These are phyloP conservation scores for Phycomyces blakesleeanus DNA, from an alignment of 192 early-diverging fungal species.

Conservation along the genomic window DNA sequence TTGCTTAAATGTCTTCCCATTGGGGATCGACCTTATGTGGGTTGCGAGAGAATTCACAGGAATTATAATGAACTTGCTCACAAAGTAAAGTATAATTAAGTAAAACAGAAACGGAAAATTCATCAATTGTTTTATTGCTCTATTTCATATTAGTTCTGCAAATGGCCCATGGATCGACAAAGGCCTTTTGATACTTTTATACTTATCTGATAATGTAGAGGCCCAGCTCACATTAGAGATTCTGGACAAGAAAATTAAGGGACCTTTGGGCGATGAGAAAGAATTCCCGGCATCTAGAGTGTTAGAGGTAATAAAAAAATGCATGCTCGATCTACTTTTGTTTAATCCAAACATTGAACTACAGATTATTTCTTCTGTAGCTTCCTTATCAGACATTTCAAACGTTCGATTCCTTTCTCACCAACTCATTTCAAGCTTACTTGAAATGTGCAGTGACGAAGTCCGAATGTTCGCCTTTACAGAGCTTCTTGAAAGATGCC, in stretches of 20 bases:
- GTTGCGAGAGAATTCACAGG: conserved; percentile 6
- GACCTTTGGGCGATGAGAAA: not conserved
- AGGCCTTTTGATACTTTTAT: conserved; percentile 4
- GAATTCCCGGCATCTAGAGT: not conserved
- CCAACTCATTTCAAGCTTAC: conserved; percentile 31
- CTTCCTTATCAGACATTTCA: conserved; percentile 36
- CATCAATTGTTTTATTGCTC: not conserved
- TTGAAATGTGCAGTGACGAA: conserved; percentile 38
- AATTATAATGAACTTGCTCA: not conserved
- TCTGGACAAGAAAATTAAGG: conserved; percentile 5
- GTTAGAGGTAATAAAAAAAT: conserved; percentile 1
- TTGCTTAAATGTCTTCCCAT: not conserved
- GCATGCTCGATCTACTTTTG: not conserved
- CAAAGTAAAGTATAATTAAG: not conserved
- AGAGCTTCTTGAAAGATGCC: conserved; percentile 39
- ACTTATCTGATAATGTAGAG: conserved; percentile 13
- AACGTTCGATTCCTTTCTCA: conserved; percentile 40
- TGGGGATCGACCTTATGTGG: not conserved
- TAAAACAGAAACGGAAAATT: not conserved
- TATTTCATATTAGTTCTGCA: not conserved
- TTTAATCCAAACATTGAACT: not conserved
- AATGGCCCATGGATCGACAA: conserved; percentile 3
- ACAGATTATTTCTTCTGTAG: conserved; percentile 39
- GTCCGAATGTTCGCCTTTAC: conserved; percentile 36
- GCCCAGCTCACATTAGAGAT: conserved; percentile 7